Conservation (phyloP, 306 rosid genomes). For the Dalbergia cultrata region DNA sequence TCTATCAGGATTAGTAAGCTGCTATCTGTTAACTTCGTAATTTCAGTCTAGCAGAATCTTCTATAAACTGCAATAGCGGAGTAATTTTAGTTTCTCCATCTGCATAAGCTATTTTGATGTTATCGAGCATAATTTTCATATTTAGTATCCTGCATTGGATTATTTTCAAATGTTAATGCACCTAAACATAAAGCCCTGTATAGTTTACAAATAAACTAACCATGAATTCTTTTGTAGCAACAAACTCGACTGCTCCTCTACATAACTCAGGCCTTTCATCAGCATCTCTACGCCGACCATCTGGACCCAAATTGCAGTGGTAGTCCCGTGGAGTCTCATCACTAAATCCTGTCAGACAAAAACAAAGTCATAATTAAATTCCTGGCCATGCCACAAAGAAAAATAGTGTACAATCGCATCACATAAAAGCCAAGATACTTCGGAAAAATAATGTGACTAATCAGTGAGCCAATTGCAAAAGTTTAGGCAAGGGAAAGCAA, state of each 20-base stretch:
- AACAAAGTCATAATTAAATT: constrained; percentile 25
- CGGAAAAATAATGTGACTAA: constrained; percentile 11
- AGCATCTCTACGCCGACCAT: constrained; percentile 97
- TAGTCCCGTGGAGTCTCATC: constrained; percentile 98
- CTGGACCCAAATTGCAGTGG: constrained; percentile 99
- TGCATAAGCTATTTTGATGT: background rate
- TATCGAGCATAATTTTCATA: background rate
- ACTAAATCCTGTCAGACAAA: constrained; percentile 80
- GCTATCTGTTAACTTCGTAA: background rate
- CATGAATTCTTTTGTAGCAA: constrained; percentile 95
- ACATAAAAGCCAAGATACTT: constrained; percentile 21
- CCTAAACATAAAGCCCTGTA: background rate
- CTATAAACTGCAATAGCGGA: background rate
- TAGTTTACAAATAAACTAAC: constrained; percentile 61
- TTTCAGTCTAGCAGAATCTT: background rate
- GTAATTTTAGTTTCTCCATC: constrained; percentile 12
- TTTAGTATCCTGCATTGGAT: background rate
- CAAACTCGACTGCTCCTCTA: constrained; percentile 98
- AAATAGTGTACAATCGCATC: constrained; percentile 25
- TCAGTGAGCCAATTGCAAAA: background rate
- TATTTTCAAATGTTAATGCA: background rate
- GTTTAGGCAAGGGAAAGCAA: background rate
- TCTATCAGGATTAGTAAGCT: background rate
- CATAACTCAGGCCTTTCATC: constrained; percentile 97
- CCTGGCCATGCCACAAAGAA: background rate